Conservation (phyloP, 2,329 filamentous ascomycete species). For the Aspergillus sp. region DNA sequence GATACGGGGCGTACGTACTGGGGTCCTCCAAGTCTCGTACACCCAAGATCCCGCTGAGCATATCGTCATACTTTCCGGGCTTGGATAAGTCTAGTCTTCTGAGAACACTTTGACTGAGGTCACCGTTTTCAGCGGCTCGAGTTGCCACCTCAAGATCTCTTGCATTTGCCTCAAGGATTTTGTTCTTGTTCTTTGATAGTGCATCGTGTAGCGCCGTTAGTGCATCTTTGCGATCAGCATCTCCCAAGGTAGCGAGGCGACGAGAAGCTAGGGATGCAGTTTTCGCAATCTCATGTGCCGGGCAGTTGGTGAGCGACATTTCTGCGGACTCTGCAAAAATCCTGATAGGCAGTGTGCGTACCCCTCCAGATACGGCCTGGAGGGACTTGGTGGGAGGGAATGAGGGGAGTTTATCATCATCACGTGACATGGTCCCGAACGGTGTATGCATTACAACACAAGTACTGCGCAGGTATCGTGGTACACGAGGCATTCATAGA, state of each 20-base stretch:
- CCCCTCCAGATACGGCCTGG: too few species aligned
- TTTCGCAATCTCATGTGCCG: slow-evolving; percentile 72
- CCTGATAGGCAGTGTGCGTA: too few species aligned
- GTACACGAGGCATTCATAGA: too few species aligned
- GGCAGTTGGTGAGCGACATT: slow-evolving; percentile 90
- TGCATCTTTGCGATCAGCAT: slow-evolving; percentile 76
- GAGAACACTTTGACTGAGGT: slow-evolving; percentile 76
- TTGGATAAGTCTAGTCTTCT: slow-evolving; percentile 84
- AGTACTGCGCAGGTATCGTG: too few species aligned
- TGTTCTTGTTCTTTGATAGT: slow-evolving; percentile 66
- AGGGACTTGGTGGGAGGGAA: neutral
- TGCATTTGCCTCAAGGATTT: slow-evolving; percentile 83
- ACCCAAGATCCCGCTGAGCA: slow-evolving; percentile 92
- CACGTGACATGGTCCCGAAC: too few species aligned
- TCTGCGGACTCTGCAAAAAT: neutral
- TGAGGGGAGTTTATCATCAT: too few species aligned
- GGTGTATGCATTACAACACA: too few species aligned
- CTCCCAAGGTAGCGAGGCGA: slow-evolving; percentile 75
- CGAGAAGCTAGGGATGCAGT: slow-evolving; percentile 80
- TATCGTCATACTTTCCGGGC: slow-evolving; percentile 93
- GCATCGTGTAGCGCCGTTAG: slow-evolving; percentile 78
- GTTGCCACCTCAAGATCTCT: slow-evolving; percentile 75
- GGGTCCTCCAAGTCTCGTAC: slow-evolving; percentile 83
- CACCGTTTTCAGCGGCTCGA: slow-evolving; percentile 70
- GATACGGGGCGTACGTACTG: slow-evolving; percentile 54